Conservation (phyloP, 768 basidiomycete genomes). For the Mycena chlorophos region DNA sequence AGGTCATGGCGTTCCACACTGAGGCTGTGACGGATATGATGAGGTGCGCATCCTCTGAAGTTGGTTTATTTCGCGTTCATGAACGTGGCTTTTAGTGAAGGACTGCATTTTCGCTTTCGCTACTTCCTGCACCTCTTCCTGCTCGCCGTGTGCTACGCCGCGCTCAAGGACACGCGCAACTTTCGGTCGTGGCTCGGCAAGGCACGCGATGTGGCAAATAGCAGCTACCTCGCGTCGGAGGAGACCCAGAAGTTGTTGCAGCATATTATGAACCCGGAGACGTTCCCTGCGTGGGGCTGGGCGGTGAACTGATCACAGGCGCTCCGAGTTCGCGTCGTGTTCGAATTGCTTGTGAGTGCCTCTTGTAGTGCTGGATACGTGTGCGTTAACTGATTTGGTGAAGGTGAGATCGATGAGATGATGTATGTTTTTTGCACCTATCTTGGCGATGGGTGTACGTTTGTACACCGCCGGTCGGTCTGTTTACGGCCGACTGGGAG, state of each 20-base stretch:
- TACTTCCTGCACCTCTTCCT: conserved; percentile 10
- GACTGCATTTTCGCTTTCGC: conserved; percentile 9
- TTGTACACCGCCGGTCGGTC: too few species aligned
- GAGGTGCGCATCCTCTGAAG: too few species aligned
- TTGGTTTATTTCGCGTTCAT: too few species aligned
- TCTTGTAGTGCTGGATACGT: not conserved
- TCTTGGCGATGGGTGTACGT: not conserved
- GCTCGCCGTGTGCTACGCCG: conserved; percentile 18
- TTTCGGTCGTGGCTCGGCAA: conserved; percentile 20
- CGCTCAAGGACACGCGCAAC: conserved; percentile 9
- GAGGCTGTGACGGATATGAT: conserved; percentile 13
- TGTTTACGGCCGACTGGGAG: too few species aligned
- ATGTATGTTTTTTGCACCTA: not conserved
- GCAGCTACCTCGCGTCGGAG: conserved; percentile 5
- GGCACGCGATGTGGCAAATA: conserved; percentile 13
- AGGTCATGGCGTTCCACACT: conserved; percentile 17
- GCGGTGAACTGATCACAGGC: not conserved
- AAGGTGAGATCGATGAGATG: too few species aligned
- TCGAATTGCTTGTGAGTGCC: not conserved
- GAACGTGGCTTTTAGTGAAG: too few species aligned
- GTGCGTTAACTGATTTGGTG: not conserved
- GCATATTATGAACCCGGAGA: conserved; percentile 15
- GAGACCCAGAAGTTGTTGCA: conserved; percentile 14
- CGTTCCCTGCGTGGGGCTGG: conserved; percentile 5
- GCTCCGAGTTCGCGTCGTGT: not conserved